Evolutionary conservation across 2,329 filamentous ascomycete species (phyloP).

Genomic region (Sclerotiophoma versabilis): DNA sequence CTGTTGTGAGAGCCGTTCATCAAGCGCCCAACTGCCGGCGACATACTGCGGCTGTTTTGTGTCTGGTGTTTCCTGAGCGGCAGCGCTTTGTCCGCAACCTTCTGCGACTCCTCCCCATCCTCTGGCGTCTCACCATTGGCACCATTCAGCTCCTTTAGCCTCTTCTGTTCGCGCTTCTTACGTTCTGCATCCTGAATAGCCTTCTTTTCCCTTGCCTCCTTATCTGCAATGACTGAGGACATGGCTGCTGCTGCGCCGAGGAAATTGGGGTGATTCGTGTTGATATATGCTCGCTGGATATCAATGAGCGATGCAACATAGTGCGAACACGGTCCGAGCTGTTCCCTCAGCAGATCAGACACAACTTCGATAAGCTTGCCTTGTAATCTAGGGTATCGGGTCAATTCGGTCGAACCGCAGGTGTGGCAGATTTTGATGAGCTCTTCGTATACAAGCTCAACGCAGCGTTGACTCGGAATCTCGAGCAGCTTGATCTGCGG

Average conservation of each 20-base stretch:
- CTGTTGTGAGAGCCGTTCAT: conserved; percentile 66
- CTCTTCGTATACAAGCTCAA: conserved; percentile 98
- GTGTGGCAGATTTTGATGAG: conserved; percentile 99
- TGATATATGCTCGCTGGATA: conserved; percentile 98
- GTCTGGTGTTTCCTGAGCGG: conserved; percentile 67
- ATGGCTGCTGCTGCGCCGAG: conserved; percentile 95
- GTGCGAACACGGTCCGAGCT: conserved; percentile 83
- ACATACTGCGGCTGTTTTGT: conserved; percentile 78
- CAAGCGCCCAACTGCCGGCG: conserved; percentile 72
- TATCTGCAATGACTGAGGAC: conserved; percentile 93
- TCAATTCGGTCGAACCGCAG: conserved; percentile 92
- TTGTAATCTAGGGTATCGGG: conserved; percentile 89
- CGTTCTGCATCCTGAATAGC: conserved; percentile 81
- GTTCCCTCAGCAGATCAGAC: conserved; percentile 90
- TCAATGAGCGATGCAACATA: conserved; percentile 98
- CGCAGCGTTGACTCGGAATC: conserved; percentile 92
- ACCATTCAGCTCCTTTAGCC: conserved; percentile 79
- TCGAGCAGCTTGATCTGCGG: conserved; percentile 98
- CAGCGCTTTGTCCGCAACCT: conserved; percentile 63
- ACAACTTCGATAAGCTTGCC: conserved; percentile 98
- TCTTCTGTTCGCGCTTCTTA: conserved; percentile 81
- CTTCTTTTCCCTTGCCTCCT: conserved; percentile 92
- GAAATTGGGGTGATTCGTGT: conserved; percentile 99
- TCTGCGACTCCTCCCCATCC: conserved; percentile 64
- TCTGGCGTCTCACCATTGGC: conserved; percentile 67